phyloP scores from a whole-genome alignment of 192 early-diverging fungal genomes.

The Coemansia sp. region DNA sequence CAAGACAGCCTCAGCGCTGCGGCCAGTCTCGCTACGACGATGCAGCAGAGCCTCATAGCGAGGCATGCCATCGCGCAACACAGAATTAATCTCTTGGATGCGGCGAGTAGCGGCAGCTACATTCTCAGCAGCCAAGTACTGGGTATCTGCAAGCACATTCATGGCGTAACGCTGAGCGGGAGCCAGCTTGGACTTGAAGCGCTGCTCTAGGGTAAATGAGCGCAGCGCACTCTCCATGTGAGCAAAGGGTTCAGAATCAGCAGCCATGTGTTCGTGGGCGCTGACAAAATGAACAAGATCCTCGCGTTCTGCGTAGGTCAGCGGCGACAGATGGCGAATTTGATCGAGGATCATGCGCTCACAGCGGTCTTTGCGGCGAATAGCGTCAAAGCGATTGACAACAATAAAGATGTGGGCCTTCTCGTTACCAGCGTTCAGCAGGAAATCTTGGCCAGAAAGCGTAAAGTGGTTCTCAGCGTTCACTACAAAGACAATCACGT shows the following conservation, averaged over 20 bases:
- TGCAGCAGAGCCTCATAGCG: constrained; percentile 72
- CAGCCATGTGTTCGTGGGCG: constrained; percentile 56
- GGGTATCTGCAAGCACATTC: constrained; percentile 82
- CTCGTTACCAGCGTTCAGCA: constrained; percentile 95
- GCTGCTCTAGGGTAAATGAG: constrained; percentile 93
- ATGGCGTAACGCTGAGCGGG: constrained; percentile 89
- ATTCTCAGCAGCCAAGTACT: constrained; percentile 72
- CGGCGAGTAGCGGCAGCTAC: constrained; percentile 58
- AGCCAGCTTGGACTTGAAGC: constrained; percentile 88
- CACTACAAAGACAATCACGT: constrained; percentile 98
- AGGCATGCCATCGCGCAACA: constrained; percentile 67
- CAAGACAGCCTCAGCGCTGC: constrained; percentile 60
- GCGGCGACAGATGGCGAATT: constrained; percentile 91
- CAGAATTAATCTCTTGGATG: constrained; percentile 60
- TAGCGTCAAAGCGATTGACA: constrained; percentile 95
- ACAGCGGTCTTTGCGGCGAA: constrained; percentile 92
- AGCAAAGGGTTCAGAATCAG: constrained; percentile 58
- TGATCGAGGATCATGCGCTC: constrained; percentile 93
- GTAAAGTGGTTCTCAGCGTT: constrained; percentile 99
- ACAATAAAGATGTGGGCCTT: constrained; percentile 99
- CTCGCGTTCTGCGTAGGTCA: constrained; percentile 84
- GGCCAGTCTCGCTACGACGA: constrained; percentile 68
- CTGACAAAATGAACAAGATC: constrained; percentile 98
- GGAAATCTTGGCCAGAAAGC: constrained; percentile 93
- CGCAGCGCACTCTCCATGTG: constrained; percentile 84